These are phyloP conservation scores for Tillandsia fasciculata DNA, from an alignment of 176 grass and related monocot genomes.

Conservation along the genomic window DNA sequence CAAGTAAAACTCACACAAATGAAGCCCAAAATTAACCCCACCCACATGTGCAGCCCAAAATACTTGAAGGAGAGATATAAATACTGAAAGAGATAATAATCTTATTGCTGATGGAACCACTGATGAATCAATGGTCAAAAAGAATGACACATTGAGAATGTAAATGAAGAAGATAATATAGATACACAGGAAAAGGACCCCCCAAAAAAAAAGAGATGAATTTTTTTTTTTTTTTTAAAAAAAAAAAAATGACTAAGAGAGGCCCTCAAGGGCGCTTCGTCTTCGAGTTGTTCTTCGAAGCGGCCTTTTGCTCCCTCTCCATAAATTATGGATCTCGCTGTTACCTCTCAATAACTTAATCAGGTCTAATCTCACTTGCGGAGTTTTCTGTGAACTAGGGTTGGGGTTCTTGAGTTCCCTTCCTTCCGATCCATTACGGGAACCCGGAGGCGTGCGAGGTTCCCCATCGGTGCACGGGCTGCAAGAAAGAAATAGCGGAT, in stretches of 20 bases:
- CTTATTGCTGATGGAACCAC: constrained; percentile 4
- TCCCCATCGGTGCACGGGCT: constrained; percentile 43
- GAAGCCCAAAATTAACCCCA: too few species aligned
- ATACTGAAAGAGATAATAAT: not conserved
- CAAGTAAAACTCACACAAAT: too few species aligned
- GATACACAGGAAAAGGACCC: not conserved
- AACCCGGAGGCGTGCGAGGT: constrained; percentile 33
- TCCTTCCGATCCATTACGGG: constrained; percentile 23
- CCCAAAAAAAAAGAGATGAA: not conserved
- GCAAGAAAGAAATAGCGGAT: constrained; percentile 8
- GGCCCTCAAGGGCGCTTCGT: constrained; percentile 29
- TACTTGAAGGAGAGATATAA: not conserved
- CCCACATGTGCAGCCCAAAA: not conserved
- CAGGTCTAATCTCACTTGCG: constrained; percentile 42
- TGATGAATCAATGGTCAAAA: constrained; percentile 6
- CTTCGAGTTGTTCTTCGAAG: constrained; percentile 57
- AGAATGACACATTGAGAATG: not conserved
- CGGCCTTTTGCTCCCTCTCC: constrained; percentile 50
- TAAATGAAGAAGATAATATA: not conserved
- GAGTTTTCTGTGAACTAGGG: constrained; percentile 15
- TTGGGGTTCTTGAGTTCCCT: constrained; percentile 15
- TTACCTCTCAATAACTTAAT: constrained; percentile 38
- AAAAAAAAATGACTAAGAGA: constrained; percentile 15
- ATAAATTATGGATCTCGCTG: constrained; percentile 34
- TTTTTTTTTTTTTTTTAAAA: too few species aligned